A percentile compares a stretch with the other conserved stretches of the same genome.
These are phyloP conservation scores for Fusarium secorum DNA, from an alignment of 2,329 filamentous ascomycete genomes.

Conservation along the genomic window DNA sequence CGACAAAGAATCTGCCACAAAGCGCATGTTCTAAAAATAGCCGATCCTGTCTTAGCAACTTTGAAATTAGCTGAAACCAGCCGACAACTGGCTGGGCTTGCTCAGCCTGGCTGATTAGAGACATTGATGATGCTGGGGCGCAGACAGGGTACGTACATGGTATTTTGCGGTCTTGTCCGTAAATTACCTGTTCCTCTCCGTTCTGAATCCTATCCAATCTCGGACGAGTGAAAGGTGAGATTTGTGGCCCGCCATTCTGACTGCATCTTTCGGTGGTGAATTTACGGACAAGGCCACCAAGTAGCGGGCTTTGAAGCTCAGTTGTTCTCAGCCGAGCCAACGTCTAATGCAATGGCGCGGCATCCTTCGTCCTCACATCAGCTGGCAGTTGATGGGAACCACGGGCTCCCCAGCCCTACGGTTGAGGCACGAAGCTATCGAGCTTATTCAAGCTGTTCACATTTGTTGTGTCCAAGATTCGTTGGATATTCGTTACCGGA, in stretches of 20 bases:
- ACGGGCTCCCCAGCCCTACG: constrained; percentile 4
- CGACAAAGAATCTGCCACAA: constrained; percentile 29
- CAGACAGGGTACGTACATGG: constrained; percentile 13
- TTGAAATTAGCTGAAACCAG: constrained; percentile 36
- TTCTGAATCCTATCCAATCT: not conserved
- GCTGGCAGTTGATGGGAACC: constrained; percentile 14
- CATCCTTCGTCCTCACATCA: constrained; percentile 29
- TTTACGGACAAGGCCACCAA: not conserved
- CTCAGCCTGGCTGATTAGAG: not conserved
- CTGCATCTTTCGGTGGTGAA: not conserved
- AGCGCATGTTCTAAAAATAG: constrained; percentile 38
- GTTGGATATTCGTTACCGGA: not conserved
- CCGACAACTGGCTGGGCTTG: constrained; percentile 21
- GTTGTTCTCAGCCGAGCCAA: constrained; percentile 5
- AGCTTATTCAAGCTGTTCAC: not conserved
- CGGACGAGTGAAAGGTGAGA: not conserved
- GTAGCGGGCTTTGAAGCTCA: not conserved
- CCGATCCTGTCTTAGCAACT: constrained; percentile 12
- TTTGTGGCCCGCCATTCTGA: constrained; percentile 1
- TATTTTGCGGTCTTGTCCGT: constrained; percentile 8
- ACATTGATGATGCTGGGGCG: constrained; percentile 30
- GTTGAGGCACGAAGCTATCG: not conserved
- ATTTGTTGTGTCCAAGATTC: not conserved
- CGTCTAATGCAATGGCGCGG: not conserved
- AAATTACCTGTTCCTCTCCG: not conserved